A percentile compares a stretch with the other conserved stretches of the same genome.
These are phyloP conservation scores for Botrytis fabae DNA, from an alignment of 2,329 filamentous ascomycete genomes.

Conservation along the genomic window DNA sequence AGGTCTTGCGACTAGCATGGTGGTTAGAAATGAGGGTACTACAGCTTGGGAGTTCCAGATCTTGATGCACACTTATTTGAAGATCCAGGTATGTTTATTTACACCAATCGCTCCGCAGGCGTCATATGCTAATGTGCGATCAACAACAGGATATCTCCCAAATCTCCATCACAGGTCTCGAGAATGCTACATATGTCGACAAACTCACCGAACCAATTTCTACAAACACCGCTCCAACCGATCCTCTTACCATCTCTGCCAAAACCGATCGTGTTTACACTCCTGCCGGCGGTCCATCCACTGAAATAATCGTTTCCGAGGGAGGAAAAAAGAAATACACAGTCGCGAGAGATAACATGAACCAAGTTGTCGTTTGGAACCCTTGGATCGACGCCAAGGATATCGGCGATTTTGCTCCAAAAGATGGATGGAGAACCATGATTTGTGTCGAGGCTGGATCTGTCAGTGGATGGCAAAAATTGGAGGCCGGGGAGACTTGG, in stretches of 20 bases:
- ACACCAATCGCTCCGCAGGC: not conserved
- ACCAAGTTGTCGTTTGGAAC: conserved; percentile 94
- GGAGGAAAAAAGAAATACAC: conserved; percentile 65
- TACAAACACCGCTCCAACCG: conserved; percentile 63
- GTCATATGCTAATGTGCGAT: conserved; percentile 24
- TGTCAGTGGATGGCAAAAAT: conserved; percentile 76
- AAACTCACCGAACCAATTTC: conserved; percentile 66
- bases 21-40: conserved; percentile 82
- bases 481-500: conserved; percentile 75
- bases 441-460: conserved; percentile 89
- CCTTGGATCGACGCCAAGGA: conserved; percentile 84
- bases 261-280: conserved; percentile 91
- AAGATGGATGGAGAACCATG: conserved; percentile 91
- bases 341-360: conserved; percentile 79
- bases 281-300: conserved; percentile 60
- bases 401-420: conserved; percentile 85
- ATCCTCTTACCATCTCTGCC: conserved; percentile 64
- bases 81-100: conserved; percentile 63
- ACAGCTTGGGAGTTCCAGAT: conserved; percentile 87
- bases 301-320: conserved; percentile 61
- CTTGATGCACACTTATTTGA: conserved; percentile 88
- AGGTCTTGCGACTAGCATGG: conserved; percentile 75
- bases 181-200: conserved; percentile 75
- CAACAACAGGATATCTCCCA: conserved; percentile 71
- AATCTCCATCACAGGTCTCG: conserved; percentile 72